These are phyloP conservation scores for Trichoderma reesei DNA, from an alignment of 495 filamentous ascomycete species.

Conservation along the genomic window DNA sequence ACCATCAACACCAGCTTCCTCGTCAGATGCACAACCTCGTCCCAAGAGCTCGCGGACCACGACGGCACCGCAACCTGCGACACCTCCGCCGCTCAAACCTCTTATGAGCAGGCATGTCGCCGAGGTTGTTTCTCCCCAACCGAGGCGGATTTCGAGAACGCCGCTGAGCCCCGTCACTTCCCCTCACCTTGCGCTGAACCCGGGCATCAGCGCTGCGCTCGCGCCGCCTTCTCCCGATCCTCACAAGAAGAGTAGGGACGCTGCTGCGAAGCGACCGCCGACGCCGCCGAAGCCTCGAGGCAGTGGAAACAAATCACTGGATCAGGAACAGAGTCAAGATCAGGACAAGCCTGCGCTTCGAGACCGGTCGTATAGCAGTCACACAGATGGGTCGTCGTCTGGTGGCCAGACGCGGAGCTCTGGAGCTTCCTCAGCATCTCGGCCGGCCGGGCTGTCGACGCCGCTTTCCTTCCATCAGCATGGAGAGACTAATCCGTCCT, in stretches of 20 bases:
- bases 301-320: not conserved
- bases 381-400: not conserved
- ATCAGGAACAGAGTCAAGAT: too few relatives aligned
- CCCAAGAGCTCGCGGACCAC: not conserved
- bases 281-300: conserved; percentile 12
- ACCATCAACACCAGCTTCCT: not conserved
- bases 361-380: not conserved
- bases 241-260: not conserved
- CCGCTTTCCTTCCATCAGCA: not conserved
- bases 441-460: not conserved
- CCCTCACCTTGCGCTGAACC: conserved; percentile 3
- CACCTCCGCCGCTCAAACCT: not conserved
- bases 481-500: not conserved
- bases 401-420: not conserved
- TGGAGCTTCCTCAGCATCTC: not conserved
- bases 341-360: not conserved
- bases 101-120: not conserved
- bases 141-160: conserved; percentile 1
- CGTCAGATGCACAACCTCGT: not conserved
- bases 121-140: conserved; percentile 9
- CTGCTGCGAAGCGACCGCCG: not conserved
- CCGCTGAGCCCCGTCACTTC: conserved; percentile 8
- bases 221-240: conserved; percentile 8
- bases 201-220: not conserved
- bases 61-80: not conserved